Conservation (phyloP, 305 asterid species). For the Lippia alba region DNA sequence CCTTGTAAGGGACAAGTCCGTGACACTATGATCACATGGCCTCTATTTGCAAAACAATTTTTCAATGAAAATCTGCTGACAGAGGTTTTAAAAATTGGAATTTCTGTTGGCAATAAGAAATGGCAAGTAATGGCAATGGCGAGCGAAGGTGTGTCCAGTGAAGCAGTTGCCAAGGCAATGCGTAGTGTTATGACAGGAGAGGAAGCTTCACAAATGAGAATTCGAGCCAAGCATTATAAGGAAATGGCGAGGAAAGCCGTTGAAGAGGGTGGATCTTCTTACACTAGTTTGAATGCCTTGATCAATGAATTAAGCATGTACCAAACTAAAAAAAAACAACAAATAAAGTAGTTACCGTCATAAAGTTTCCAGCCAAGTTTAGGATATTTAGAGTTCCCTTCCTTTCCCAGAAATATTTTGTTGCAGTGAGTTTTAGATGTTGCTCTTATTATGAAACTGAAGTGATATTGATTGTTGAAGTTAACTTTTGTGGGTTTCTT, state of each 20-base stretch:
- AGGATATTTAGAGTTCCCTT: too few relatives aligned
- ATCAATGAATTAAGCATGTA: not conserved
- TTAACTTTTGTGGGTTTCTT: too few relatives aligned
- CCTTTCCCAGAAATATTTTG: too few relatives aligned
- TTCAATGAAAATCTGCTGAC: not conserved
- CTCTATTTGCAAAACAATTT: not conserved
- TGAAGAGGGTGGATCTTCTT: constrained; percentile 56
- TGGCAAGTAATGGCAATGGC: not conserved
- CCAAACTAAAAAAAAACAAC: not conserved
- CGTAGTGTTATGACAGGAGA: constrained; percentile 36
- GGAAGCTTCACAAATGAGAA: constrained; percentile 41
- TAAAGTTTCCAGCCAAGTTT: too few relatives aligned
- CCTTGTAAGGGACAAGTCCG: too few relatives aligned
- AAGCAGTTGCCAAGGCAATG: constrained; percentile 39
- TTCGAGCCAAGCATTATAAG: constrained; percentile 28
- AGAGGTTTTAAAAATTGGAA: not conserved
- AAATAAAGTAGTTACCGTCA: too few relatives aligned
- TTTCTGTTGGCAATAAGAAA: not conserved
- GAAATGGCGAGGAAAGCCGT: constrained; percentile 56
- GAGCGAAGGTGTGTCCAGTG: constrained; percentile 42
- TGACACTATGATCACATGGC: not conserved
- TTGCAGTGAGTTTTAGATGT: too few relatives aligned
- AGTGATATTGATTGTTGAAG: too few relatives aligned
- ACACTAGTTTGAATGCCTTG: constrained; percentile 37
- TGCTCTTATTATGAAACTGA: too few relatives aligned